Conservation (phyloP, 345 rosid species). For the Eucalyptus sideroxylon region DNA sequence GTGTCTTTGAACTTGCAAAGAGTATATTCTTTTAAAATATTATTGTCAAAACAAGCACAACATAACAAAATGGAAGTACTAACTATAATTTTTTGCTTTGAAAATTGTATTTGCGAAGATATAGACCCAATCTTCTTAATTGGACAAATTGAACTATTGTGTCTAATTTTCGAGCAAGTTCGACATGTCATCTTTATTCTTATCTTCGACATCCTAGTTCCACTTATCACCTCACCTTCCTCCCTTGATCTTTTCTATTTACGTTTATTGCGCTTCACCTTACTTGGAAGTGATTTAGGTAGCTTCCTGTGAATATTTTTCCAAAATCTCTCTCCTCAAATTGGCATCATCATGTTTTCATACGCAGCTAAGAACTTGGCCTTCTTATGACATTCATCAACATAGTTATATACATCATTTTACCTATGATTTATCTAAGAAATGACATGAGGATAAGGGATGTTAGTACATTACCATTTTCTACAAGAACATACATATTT, state of each 20-base stretch:
- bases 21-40: not conserved
- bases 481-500: too few species aligned
- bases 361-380: not conserved
- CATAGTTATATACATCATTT: not conserved
- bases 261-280: accelerated
- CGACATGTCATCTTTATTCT: not conserved
- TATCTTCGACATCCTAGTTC: not conserved
- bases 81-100: not conserved
- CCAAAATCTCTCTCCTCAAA: not conserved
- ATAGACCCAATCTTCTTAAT: not conserved
- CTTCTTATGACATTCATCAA: not conserved
- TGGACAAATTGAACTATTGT: not conserved
- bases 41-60: not conserved
- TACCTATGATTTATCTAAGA: not conserved
- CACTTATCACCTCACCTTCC: not conserved
- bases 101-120: not conserved
- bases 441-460: not conserved
- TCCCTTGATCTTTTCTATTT: not conserved
- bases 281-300: not conserved
- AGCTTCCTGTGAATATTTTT: not conserved
- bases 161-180: not conserved
- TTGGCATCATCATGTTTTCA: not conserved
- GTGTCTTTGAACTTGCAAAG: not conserved
- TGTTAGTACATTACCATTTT: too few species aligned
- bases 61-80: not conserved